Evolutionary conservation across 2,329 filamentous ascomycete genomes (phyloP), one percentile per base, ranked within the genome.

Genomic region (Fusarium abutilonis): DNA sequence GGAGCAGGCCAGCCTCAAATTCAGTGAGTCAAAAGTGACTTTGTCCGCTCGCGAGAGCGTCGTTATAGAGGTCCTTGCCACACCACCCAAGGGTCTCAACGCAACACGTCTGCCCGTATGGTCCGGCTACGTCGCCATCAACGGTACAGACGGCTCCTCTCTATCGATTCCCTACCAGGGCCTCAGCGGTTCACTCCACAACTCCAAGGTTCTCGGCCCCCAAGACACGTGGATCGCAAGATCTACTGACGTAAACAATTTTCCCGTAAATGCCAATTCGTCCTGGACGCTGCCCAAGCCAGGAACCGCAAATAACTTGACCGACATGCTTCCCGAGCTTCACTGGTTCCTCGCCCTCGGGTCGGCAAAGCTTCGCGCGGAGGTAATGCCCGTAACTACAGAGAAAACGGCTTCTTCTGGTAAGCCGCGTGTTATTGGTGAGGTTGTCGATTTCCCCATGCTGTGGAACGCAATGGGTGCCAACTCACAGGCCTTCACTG

Each of bases 301-400:
- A 4, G 23, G 23, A 26, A 5, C 23, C 23, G 23, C 23, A 8
- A 26, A 26, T 26, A 26, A 26, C 23, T 8, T 26, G 23, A 26
- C 23, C 23, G 23, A 26, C 6, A 8, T 2, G 23, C 23, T 26
- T 8, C 80, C 81, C 17, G 68, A 74, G 15, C 65, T 82, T 15
- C 75, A 77, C 4, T 58, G 77, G 46, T 67, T 73, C 38, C 60
- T 83, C 19, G 74, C 76, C 34, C 77, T 84, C 31, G 82, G 83
- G 34, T 79, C 78, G 4, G 68, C 75, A 11, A 70, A 75, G n/a
- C 42, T 84, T 17, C 77, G 74, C 44, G 74, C 76, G 60, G 78
- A 83, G 59, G 67, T 82, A 11, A 73, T 34, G 41, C 31, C 11
- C 23, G 34, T 13, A 39, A 47, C 19, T 39, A 6, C 9, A 15